These are phyloP conservation scores for Xylariales sp. DNA, from an alignment of 2,329 filamentous ascomycete species.

Conservation along the genomic window DNA sequence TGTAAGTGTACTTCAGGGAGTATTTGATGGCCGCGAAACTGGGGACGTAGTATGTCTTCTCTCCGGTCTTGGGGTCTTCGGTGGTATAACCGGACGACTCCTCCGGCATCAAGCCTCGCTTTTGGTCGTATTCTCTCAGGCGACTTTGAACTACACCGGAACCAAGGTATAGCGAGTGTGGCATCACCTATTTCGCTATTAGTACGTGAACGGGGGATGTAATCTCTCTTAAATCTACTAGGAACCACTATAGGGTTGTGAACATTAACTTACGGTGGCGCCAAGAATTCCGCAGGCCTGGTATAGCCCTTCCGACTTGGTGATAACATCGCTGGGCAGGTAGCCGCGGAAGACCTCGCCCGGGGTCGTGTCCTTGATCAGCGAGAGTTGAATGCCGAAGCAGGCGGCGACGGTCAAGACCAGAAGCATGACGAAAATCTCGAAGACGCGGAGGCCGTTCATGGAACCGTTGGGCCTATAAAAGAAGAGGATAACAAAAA, in stretches of 20 bases:
- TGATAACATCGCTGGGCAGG: conserved; percentile 68
- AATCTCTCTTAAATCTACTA: background rate
- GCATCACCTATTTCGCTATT: conserved; percentile 52
- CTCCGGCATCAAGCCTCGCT: conserved; percentile 63
- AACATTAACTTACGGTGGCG: conserved; percentile 64
- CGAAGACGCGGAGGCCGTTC: conserved; percentile 70
- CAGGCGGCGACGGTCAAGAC: conserved; percentile 77
- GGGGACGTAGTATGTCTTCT: conserved; percentile 72
- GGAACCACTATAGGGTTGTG: background rate
- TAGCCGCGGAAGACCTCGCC: conserved; percentile 74
- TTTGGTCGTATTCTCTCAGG: conserved; percentile 71
- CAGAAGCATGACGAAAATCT: conserved; percentile 70
- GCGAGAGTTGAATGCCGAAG: conserved; percentile 75
- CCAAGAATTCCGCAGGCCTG: conserved; percentile 82
- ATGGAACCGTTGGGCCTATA: conserved; percentile 71
- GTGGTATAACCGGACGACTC: conserved; percentile 42
- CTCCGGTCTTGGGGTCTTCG: conserved; percentile 48
- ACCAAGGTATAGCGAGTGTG: conserved; percentile 68
- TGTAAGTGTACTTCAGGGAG: conserved; percentile 78
- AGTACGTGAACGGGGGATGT: conserved; percentile 15
- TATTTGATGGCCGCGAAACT: conserved; percentile 78
- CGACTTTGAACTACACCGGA: conserved; percentile 76
- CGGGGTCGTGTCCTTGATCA: conserved; percentile 66
- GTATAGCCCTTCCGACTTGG: conserved; percentile 70
- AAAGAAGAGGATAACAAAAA: conserved; percentile 74